Evolutionary conservation across 352 stramenopile genomes (phyloP), one percentile per base, ranked within the genome.

Genomic region (Phytophthora pini): DNA sequence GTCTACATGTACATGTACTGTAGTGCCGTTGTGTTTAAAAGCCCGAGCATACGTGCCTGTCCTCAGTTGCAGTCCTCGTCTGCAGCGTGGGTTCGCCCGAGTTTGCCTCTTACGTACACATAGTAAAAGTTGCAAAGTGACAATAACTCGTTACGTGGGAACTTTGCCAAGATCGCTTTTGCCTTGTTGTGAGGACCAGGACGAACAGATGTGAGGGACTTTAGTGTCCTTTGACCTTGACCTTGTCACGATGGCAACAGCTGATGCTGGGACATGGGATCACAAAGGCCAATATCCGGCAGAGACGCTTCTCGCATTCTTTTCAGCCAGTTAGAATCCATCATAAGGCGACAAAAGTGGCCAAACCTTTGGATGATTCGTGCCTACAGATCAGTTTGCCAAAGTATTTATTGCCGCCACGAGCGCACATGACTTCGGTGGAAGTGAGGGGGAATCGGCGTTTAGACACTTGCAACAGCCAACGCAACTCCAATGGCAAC

Each of bases 31-130:
- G 64, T 41, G 31, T 13, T 31, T 43, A 43, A 53, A 31, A 17
- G 40, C 10, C 48, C 27, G 15, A 58, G 38, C 27, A 10, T 51
- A 40, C 50, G 50, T 67, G 39, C 50, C 40, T 58, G 39, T 59
- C 59, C 41, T 55, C 46, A 36, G 11, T 11, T 39, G 26, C 22
- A 27, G 41, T 52, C 51, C 52, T 72, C 48, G 49, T 64, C 59
- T 68, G 64, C 55, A 36, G 34, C 24, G 61, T 70, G 62, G 62
- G 62, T 70, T 65, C 48, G 5, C 29, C 7, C 31, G 24, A 58
- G 22, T 58, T 17, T 13, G 26, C 24, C 26, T 29, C 38, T 40
- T 20, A 20, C 17, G 17, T 20, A 20, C 17, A 20, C 38, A 39
- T 26, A 40, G 36, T 15, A 38, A 41, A 9, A 45, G 36, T 29